A percentile compares a stretch with the other conserved stretches of the same genome.
Conservation (phyloP, 768 basidiomycete species). For the Scleroderma citrinum region DNA sequence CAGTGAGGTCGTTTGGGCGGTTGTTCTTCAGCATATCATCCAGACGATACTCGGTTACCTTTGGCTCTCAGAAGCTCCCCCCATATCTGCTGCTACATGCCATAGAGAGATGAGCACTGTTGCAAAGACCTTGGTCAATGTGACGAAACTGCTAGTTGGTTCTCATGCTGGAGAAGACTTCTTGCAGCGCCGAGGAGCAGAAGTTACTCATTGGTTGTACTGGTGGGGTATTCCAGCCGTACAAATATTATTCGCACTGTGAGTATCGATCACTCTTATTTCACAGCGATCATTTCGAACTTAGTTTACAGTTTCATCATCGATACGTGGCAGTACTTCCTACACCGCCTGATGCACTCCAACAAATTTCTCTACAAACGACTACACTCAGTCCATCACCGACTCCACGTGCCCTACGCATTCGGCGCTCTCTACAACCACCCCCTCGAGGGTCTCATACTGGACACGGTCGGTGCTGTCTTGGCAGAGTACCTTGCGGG, state of each 20-base stretch:
- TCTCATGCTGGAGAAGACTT: conserved; percentile 31
- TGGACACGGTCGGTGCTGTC: conserved; percentile 78
- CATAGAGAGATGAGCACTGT: conserved; percentile 38
- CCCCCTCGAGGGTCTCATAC: conserved; percentile 86
- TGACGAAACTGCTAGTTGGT: conserved; percentile 37
- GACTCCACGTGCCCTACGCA: conserved; percentile 94
- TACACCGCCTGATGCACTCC: conserved; percentile 87
- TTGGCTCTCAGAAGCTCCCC: conserved; percentile 50
- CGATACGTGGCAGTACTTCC: conserved; percentile 98
- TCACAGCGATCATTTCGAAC: background rate
- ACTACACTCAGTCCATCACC: conserved; percentile 91
- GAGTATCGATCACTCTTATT: conserved; percentile 31
- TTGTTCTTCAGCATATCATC: conserved; percentile 78
- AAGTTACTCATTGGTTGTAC: conserved; percentile 62
- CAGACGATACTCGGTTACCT: conserved; percentile 73
- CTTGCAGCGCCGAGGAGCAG: conserved; percentile 32
- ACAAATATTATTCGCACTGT: conserved; percentile 82
- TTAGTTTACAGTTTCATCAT: conserved; percentile 65
- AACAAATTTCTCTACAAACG: conserved; percentile 89
- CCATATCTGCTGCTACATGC: conserved; percentile 32
- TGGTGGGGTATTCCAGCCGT: conserved; percentile 87
- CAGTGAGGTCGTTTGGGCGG: conserved; percentile 67
- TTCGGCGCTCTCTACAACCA: conserved; percentile 98
- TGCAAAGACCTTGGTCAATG: conserved; percentile 34
- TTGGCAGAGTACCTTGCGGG: conserved; percentile 64